phyloP scores from a whole-genome alignment of 2,329 filamentous ascomycete genomes.

The Diaporthe sp. region DNA sequence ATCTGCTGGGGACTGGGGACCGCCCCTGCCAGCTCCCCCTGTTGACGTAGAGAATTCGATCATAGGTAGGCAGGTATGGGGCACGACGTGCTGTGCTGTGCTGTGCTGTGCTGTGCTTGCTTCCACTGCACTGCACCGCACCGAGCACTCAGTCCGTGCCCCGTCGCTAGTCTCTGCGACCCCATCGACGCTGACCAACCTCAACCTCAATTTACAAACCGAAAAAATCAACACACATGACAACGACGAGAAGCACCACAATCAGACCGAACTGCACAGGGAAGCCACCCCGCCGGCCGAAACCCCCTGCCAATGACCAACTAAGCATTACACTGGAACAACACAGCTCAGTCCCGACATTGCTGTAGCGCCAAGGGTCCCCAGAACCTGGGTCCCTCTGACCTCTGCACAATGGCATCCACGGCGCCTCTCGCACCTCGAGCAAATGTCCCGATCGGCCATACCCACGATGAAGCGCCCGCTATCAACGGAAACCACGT shows the following conservation, averaged over 20 bases:
- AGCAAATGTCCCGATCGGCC: constrained; percentile 38
- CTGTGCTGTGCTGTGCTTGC: constrained; percentile 10
- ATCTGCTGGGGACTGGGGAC: constrained; percentile 15
- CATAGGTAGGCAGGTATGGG: constrained; percentile 5
- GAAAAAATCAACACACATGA: constrained; percentile 27
- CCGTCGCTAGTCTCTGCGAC: constrained; percentile 33
- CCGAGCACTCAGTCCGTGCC: constrained; percentile 23
- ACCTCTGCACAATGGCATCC: constrained; percentile 38
- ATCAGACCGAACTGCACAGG: constrained; percentile 19
- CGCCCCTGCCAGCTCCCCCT: constrained; percentile 22
- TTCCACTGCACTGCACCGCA: neutral
- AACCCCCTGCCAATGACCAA: constrained; percentile 35
- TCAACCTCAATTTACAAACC: constrained; percentile 33
- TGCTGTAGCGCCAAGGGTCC: constrained; percentile 30
- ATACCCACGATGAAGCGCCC: constrained; percentile 46
- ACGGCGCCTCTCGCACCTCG: constrained; percentile 35
- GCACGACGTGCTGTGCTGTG: neutral
- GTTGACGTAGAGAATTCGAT: constrained; percentile 32
- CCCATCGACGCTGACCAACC: constrained; percentile 30
- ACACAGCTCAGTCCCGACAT: constrained; percentile 30
- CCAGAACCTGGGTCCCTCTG: constrained; percentile 1
- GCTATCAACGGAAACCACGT: constrained; percentile 51
- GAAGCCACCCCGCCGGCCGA: constrained; percentile 32
- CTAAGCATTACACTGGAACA: constrained; percentile 25
- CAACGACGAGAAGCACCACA: constrained; percentile 30